Conservation (phyloP, 148 eudicot genomes). For the Euryodendron excelsum region DNA sequence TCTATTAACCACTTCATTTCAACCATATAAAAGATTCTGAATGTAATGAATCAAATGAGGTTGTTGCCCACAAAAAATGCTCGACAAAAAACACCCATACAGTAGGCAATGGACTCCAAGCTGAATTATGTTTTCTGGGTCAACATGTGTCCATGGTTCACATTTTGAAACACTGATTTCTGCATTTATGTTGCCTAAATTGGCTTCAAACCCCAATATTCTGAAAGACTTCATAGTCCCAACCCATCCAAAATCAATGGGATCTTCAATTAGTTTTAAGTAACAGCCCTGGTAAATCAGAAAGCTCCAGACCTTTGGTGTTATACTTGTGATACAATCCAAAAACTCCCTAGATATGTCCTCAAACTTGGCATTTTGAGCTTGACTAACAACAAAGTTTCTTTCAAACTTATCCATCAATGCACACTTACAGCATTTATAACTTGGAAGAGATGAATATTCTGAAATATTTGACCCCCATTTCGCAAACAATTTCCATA, state of each 20-base stretch:
- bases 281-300: conserved; percentile 30
- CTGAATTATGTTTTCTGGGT: conserved; percentile 21
- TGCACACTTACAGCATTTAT: conserved; percentile 24
- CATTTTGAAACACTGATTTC: neutral
- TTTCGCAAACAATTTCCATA: conserved; percentile 18
- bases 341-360: conserved; percentile 26
- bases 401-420: conserved; percentile 29
- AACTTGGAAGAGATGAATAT: neutral
- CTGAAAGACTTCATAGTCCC: conserved; percentile 12
- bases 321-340: conserved; percentile 30
- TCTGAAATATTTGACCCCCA: conserved; percentile 4
- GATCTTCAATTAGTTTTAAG: conserved; percentile 37
- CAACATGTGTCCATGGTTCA: conserved; percentile 3
- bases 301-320: conserved; percentile 43
- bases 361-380: conserved; percentile 23
- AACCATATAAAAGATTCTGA: conserved; percentile 8
- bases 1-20: neutral
- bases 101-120: conserved; percentile 57
- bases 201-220: neutral
- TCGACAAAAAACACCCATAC: conserved; percentile 52
- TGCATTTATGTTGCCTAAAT: neutral
- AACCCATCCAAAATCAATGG: conserved; percentile 53
- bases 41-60: conserved; percentile 11
- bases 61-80: conserved; percentile 41
- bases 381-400: conserved; percentile 8